Evolutionary conservation across 1,139 yeast genomes (phyloP).

Genomic region (Nakaseomyces nivariensis): DNA sequence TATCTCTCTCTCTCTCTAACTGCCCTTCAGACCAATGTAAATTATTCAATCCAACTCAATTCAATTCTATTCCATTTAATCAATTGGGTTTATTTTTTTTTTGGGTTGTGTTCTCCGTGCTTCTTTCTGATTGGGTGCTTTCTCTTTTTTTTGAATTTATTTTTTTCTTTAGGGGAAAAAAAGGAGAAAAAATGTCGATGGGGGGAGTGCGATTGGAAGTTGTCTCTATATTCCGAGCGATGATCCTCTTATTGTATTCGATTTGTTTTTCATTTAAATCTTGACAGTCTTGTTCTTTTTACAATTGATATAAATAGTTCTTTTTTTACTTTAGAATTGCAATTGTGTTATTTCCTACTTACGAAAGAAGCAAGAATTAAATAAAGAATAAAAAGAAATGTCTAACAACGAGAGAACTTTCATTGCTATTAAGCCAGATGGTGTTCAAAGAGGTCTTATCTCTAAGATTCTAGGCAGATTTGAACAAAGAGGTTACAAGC

Average conservation of each 20-base stretch:
- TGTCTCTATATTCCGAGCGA: neutral
- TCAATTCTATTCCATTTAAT: too few species aligned
- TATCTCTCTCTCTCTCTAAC: too few species aligned
- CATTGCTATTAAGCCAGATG: conserved; percentile 99
- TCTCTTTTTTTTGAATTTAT: neutral
- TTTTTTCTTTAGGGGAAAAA: neutral
- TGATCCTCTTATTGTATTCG: neutral
- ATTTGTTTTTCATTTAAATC: neutral
- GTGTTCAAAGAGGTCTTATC: conserved; percentile 98
- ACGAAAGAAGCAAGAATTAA: neutral
- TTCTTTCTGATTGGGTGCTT: too few species aligned
- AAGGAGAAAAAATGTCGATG: too few species aligned
- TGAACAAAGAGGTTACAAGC: conserved; percentile 95
- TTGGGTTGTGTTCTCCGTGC: too few species aligned
- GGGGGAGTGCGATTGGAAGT: neutral
- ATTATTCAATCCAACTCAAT: too few species aligned
- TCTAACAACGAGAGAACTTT: conserved; percentile 70
- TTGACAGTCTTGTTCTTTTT: too few species aligned
- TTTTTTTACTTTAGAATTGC: too few species aligned
- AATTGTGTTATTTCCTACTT: neutral
- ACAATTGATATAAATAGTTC: too few species aligned
- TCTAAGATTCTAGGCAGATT: conserved; percentile 86
- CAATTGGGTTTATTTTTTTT: too few species aligned
- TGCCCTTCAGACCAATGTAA: too few species aligned
- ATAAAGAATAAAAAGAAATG: neutral